A percentile compares a stretch with the other conserved stretches of the same genome.
phyloP scores from a whole-genome alignment of 23 red algal species.

The Agarophyton chilense region DNA sequence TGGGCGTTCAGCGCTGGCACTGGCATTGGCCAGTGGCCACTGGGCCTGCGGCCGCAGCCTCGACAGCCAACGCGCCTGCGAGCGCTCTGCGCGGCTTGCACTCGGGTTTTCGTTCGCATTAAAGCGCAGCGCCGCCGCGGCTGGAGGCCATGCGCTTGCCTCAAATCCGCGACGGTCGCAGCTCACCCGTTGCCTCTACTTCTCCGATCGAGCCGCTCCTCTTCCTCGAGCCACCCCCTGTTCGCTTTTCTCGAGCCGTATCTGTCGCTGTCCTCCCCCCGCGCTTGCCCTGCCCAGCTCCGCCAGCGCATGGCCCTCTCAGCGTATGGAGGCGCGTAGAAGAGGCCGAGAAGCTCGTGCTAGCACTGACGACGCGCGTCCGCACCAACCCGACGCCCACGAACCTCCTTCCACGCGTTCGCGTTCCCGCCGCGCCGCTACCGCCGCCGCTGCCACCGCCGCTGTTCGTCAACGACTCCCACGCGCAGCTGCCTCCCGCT shows the following conservation, averaged over 20 bases:
- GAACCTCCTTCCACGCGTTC: conserved; percentile 36
- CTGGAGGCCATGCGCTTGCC: neutral
- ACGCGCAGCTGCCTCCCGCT: conserved; percentile 5
- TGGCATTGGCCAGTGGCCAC: too few relatives aligned
- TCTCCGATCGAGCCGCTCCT: neutral
- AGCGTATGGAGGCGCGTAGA: conserved; percentile 60
- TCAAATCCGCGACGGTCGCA: conserved; percentile 7
- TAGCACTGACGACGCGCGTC: conserved; percentile 42
- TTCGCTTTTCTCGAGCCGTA: neutral
- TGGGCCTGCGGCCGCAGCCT: neutral
- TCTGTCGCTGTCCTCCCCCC: neutral
- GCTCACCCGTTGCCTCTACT: neutral
- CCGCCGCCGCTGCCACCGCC: neutral
- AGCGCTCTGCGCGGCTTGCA: neutral
- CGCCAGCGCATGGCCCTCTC: conserved; percentile 35
- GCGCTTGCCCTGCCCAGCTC: neutral
- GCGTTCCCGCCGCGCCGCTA: conserved; percentile 7
- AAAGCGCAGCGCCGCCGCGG: conserved; percentile 1
- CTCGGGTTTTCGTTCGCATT: conserved; percentile 4
- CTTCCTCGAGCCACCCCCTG: neutral
- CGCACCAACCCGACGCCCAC: conserved; percentile 8
- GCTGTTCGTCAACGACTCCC: neutral
- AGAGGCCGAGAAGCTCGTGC: conserved; percentile 57
- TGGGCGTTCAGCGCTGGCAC: too few relatives aligned
- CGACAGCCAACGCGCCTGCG: neutral